phyloP scores from a whole-genome alignment of 805 yeast species.

The Spathaspora passalidarum region DNA sequence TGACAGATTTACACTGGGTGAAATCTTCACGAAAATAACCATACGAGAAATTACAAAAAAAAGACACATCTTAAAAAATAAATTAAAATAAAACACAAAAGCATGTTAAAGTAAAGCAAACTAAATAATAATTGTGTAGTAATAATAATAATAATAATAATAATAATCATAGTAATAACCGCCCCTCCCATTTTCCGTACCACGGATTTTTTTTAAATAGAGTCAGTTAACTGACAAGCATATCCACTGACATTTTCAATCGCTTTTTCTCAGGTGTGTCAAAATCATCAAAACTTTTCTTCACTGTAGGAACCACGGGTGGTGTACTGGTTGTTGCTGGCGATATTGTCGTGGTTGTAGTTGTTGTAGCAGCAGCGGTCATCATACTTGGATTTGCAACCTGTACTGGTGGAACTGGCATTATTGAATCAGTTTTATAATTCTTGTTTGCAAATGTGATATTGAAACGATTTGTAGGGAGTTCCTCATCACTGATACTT shows the following conservation, averaged over 20 bases:
- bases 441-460: neutral
- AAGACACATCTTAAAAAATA: neutral
- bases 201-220: neutral
- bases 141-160: neutral
- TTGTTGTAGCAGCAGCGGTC: conserved; percentile 1
- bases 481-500: conserved; percentile 1
- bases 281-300: conserved; percentile 8
- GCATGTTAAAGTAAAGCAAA: neutral
- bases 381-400: neutral
- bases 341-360: neutral
- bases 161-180: neutral
- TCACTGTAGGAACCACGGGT: neutral
- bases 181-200: neutral
- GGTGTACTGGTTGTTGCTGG: conserved; percentile 2
- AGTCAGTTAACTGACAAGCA: conserved; percentile 32
- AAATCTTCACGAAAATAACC: conserved; percentile 1
- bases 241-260: conserved; percentile 40
- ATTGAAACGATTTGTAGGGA: neutral
- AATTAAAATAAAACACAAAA: neutral
- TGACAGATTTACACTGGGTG: neutral
- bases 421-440: neutral
- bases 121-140: neutral
- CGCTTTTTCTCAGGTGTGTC: conserved; percentile 30
- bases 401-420: neutral
- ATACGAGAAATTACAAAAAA: neutral